Base-by-base conservation (phyloP, 2,329 filamentous ascomycete genomes). In the Claviceps africana region DNA sequence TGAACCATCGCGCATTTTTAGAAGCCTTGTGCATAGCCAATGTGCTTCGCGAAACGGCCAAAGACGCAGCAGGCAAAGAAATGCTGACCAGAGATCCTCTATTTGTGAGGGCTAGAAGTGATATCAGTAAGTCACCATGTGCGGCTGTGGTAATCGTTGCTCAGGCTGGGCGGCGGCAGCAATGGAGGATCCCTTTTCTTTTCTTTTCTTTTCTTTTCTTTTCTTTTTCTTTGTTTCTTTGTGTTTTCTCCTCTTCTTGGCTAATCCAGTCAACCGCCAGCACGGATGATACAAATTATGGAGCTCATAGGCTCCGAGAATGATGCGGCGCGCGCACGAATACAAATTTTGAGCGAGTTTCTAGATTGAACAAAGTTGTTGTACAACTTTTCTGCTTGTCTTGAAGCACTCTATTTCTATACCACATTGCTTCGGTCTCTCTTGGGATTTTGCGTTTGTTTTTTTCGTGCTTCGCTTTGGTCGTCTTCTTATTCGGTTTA, bases 1-100 rank as follows among this genome's bases (percentile, higher is more conserved):
- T 89, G 58, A 86, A 88, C 63, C 86, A 90, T 62, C 73, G 86
- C 1, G 86, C 86, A 0, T 90, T 90, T 61, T 73, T 90, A 50
- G 86, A 90, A 70, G 83, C 83, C 33, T 64, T 83, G 61, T 86
- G 79, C 66, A 86, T 85, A 47, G 78, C 79, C 22, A 76, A 75
- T 55, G 74, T 82, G 25, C 63, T 84, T 53, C 69, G 73, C 42
- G 77, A 82, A 62, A 70, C 72, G 21, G 61, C 65, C 3, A 70
- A 68, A 40, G 72, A 77, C 55, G 67, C 70, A 10, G 67, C 67
- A 0, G 73, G 71, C 2, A 65, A 65, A 37, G 77, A 79, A 33
- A 59, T 69, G 25, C 60, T 76, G 47, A 61, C 59, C 7, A 73
- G 72, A 57, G 80, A 83, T 60, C 77, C 78, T 48, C 60, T 83